Evolutionary conservation across 148 eudicot genomes (phyloP), one percentile per base, ranked within the genome.

Genomic region (Limonium bicolor): DNA sequence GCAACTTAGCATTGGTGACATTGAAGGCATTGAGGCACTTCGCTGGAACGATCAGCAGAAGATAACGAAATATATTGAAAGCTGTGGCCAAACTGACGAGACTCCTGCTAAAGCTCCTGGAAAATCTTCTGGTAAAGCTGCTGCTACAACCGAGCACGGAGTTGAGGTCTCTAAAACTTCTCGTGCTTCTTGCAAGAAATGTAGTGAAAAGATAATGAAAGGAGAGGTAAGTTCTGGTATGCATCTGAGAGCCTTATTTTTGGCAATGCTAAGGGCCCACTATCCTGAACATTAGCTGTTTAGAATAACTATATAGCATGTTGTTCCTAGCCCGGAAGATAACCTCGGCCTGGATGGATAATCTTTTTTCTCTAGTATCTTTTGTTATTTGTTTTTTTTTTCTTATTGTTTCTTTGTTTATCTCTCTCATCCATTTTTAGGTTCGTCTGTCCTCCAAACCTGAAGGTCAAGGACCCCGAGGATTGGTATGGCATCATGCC

Each of bases 31-130:
- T 53, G 99, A 92, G 41, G 54, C 62, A 25, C 80, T 92, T 51
- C 73, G 99, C 51, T 85, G 99, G 99, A 95, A 92, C 62, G 99
- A 92, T 67, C 99, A 92, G 48, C 71, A 85, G 56, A 81, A 64
- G 62, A 70, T 92, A 42, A 78, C 90, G 63, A 69, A 78, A 35
- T 76, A 78, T 41, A 38, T 77, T 23, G 94, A 76, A 22, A 77
- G 72, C 20, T 58, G 65, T 69, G 84, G 66, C 44, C 27, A 10
- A 23, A 35, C 66, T 54, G 29, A n/a, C n/a, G n/a, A 32, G 21
- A 18, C 50, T 43, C 46, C 15, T 45, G 49, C 32, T 48, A 27
- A 62, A 41, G 20, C 66, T 39, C 59, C 14, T 14, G 7, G n/a
- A n/a, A n/a, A n/a, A n/a, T n/a, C n/a, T n/a, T n/a, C n/a, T 45